Base-by-base conservation (phyloP, 805 yeast genomes). In the Blastobotrys parvus region DNA sequence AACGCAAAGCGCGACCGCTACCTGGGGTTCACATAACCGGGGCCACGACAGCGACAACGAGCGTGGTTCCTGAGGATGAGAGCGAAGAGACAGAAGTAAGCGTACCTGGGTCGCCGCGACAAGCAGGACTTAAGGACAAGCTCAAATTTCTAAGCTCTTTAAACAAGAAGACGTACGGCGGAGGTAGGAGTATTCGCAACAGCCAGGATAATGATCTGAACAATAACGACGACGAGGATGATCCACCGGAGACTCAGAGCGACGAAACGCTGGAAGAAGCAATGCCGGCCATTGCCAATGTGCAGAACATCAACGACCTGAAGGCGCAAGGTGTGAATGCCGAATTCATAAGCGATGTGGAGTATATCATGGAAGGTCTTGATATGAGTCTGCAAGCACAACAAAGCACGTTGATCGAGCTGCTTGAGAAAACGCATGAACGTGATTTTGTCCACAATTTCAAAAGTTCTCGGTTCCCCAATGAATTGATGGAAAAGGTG, bases 281-380 rank as follows among this genome's bases (percentile, higher is more conserved):
- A 10, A 15, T 15, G 8, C 35, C 25, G 7, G 38, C 11, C 15
- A 27, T n/a, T 13, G n/a, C 30, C 2, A 34, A 20, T 4, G 30
- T 45, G 22, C 39, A 36, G 25, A 34, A 37, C 8, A 39, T 33
- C 4, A 27, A 49, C 30, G 53, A 49, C 23, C 34, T 49, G n/a
- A 18, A 47, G 2, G 46, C 53, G 10, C 43, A 32, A 17, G 53
- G 53, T n/a, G 41, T 32, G 3, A 39, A 45, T 27, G 20, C 49
- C 15, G 32, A 42, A 8, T 45, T 47, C 23, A 35, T 41, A 1
- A 42, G 41, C 11, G 49, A 43, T 3, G 35, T 49, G 27, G 45
- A 41, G 34, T 47, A 44, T 31, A 38, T 43, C 3, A 38, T 47
- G 40, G 51, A 45, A 2, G 50, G 53, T 4, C 30, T 49, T 2